Evolutionary conservation across 768 basidiomycete genomes (phyloP), one percentile per base, ranked within the genome.

Genomic region (Tulasnella sp.): DNA sequence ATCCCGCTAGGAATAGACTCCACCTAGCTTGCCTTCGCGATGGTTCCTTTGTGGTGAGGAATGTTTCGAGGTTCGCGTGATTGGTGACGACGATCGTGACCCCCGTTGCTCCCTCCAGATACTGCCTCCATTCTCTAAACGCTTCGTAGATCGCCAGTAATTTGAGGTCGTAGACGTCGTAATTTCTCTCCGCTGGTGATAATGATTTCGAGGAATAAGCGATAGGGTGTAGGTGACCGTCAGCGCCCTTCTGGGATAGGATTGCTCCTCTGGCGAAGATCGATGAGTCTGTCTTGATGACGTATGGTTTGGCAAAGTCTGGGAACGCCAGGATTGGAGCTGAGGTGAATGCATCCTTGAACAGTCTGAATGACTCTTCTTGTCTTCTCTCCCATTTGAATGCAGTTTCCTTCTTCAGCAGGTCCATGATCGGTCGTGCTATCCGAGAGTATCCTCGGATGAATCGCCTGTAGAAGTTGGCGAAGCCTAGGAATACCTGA

Each of bases 161-260:
- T 48, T 72, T 70, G 56, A 70, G 70, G 51, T 71, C 70, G 56
- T 67, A 61, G 15, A 69, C 64, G 27, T 64, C 61, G 60, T 72
- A 64, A 44, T 58, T 60, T 24, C 7, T 3, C 29, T 64, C 63
- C 17, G 63, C 56, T 10, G 50, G 48, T 5, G 48, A 48, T 27
- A 63, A n/a, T 23, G 51, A 51, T 15, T 52, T 48, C 19, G 62
- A 64, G 21, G 45, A 21, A 29, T 44, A 64, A 3, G 62, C 61
- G 30, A 59, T 42, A 15, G 63, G 63, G 17, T 63, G 53, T 0
- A 56, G 21, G 21, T 26, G 24, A 4, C 32, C 47, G 11, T 64
- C 43, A 1, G 1, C 3, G 21, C 23, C 41, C 4, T 4, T 43
- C 15, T 56, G 54, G 3, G 54, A 56, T 27, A 56, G 54, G 15